These are phyloP conservation scores for Miscanthus sacchariflorus DNA, from an alignment of 202 grass and related monocot species.

Conservation along the genomic window DNA sequence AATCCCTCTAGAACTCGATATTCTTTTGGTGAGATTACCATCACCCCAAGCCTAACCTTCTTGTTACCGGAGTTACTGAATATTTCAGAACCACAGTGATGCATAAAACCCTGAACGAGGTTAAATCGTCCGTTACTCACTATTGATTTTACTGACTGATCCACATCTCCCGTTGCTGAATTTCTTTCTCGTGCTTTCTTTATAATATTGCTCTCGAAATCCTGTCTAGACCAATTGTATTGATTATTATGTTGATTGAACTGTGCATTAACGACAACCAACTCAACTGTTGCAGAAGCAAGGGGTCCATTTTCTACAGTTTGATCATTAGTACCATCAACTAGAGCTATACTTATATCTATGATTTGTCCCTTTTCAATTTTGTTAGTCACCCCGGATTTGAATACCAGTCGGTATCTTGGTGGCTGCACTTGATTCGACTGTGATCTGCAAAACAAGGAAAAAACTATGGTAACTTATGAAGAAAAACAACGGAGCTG, in stretches of 20 bases:
- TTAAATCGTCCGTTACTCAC: background rate
- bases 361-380: background rate
- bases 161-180: background rate
- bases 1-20: slow-evolving; percentile 23
- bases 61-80: background rate
- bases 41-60: slow-evolving; percentile 4
- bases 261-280: background rate
- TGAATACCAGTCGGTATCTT: background rate
- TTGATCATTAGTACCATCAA: background rate
- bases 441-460: background rate
- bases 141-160: background rate
- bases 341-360: background rate
- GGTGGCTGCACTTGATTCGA: background rate
- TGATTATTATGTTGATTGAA: slow-evolving; percentile 16
- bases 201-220: background rate
- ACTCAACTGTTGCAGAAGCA: background rate
- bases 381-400: too few species aligned
- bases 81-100: background rate
- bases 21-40: background rate
- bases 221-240: background rate
- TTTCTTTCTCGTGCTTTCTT: background rate
- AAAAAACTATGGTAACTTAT: too few species aligned
- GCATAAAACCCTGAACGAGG: background rate
- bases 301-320: background rate
- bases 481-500: too few species aligned